phyloP scores from a whole-genome alignment of 208 protist species.

The Wallacemonas sp. region DNA sequence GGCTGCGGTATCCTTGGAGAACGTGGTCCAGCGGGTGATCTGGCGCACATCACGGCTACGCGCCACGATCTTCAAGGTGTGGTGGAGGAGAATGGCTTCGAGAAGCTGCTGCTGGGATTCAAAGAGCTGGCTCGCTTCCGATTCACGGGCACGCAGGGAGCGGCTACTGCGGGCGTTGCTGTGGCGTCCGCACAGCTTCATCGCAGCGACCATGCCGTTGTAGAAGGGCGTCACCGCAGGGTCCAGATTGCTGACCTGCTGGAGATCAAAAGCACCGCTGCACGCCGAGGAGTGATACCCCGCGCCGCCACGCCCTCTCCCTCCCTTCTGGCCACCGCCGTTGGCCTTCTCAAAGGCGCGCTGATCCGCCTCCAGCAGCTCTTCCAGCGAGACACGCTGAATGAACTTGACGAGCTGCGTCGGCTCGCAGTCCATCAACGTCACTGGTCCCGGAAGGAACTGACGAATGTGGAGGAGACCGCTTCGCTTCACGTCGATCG shows the following conservation, averaged over 20 bases:
- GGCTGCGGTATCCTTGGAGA: slow-evolving; percentile 22
- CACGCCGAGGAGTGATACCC: slow-evolving; percentile 17
- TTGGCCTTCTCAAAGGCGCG: slow-evolving; percentile 24
- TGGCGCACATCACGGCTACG: slow-evolving; percentile 27
- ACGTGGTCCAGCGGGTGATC: slow-evolving; percentile 36
- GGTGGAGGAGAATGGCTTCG: slow-evolving; percentile 56
- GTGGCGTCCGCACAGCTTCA: slow-evolving; percentile 24
- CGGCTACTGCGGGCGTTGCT: slow-evolving; percentile 36
- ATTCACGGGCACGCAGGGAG: slow-evolving; percentile 48
- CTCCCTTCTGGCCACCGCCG: slow-evolving; percentile 4
- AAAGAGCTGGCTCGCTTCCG: slow-evolving; percentile 53
- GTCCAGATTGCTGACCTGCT: slow-evolving; percentile 13
- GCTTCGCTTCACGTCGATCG: slow-evolving; percentile 89
- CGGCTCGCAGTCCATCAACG: slow-evolving; percentile 85
- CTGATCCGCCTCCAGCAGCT: slow-evolving; percentile 63
- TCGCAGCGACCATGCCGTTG: slow-evolving; percentile 23
- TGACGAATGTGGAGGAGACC: slow-evolving; percentile 90
- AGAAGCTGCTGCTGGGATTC: slow-evolving; percentile 71
- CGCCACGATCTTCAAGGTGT: slow-evolving; percentile 63
- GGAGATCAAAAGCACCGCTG: slow-evolving; percentile 11
- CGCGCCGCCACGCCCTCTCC: slow-evolving; percentile 14
- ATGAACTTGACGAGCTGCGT: slow-evolving; percentile 83
- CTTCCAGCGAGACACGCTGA: slow-evolving; percentile 80
- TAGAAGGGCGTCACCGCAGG: slow-evolving; percentile 23
- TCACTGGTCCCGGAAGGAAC: slow-evolving; percentile 82